These are phyloP conservation scores for Trichosporon inkin DNA, from an alignment of 1,284 basidiomycete species.

Conservation along the genomic window DNA sequence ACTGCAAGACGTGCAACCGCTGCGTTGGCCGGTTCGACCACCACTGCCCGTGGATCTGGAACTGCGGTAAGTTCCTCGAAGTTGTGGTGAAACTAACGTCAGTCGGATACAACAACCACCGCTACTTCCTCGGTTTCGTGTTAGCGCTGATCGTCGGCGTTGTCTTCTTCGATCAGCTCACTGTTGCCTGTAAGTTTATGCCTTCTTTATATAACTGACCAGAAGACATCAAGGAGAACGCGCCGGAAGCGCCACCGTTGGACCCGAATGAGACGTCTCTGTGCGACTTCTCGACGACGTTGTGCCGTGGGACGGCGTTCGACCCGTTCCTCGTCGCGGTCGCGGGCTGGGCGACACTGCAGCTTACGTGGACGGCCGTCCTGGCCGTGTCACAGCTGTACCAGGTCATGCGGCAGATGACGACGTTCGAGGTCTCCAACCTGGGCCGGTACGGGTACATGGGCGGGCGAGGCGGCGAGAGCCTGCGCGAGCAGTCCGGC, in stretches of 20 bases:
- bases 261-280: slow-evolving; percentile 43
- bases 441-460: slow-evolving; percentile 93
- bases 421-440: slow-evolving; percentile 92
- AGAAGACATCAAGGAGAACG: slow-evolving; percentile 48
- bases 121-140: slow-evolving; percentile 90
- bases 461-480: slow-evolving; percentile 74
- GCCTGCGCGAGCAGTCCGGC: slow-evolving; percentile 48
- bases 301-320: slow-evolving; percentile 62
- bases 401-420: slow-evolving; percentile 92
- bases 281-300: slow-evolving; percentile 63
- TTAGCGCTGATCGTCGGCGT: slow-evolving; percentile 77
- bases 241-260: slow-evolving; percentile 52
- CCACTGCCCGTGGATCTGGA: slow-evolving; percentile 99
- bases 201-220: slow-evolving; percentile 6
- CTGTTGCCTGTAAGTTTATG: slow-evolving; percentile 65
- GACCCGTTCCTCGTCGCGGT: slow-evolving; percentile 83
- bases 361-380: slow-evolving; percentile 87
- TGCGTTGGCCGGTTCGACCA: slow-evolving; percentile 89
- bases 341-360: slow-evolving; percentile 77
- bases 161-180: slow-evolving; percentile 71
- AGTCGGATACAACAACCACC: slow-evolving; percentile 94
- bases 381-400: slow-evolving; percentile 80
- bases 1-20: slow-evolving; percentile 85
- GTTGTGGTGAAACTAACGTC: neutral
- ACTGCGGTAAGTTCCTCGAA: slow-evolving; percentile 68